Evolutionary conservation across 2,329 filamentous ascomycete genomes (phyloP).

Genomic region (Dothiorella sarmentorum): DNA sequence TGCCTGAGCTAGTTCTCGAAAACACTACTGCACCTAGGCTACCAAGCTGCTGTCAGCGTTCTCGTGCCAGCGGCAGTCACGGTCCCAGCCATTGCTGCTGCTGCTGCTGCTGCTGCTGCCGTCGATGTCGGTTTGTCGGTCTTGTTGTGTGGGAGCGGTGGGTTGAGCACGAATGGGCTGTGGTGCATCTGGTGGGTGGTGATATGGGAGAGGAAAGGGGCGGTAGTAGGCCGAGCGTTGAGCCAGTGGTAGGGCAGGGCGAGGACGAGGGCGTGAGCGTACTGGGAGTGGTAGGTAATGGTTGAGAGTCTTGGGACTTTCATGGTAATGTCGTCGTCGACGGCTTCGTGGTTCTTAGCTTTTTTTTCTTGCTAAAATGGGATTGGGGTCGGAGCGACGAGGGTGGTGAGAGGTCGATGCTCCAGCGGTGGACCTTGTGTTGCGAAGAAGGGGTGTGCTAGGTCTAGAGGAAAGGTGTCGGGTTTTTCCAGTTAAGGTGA

Average conservation of each 20-base stretch:
- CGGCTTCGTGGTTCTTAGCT: too few species aligned
- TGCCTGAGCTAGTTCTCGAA: slow-evolving; percentile 9
- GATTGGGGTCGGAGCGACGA: neutral
- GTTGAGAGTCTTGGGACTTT: neutral
- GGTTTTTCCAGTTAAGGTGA: neutral
- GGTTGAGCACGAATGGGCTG: neutral
- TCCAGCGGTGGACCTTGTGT: neutral
- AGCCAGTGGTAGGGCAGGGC: neutral
- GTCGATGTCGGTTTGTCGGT: neutral
- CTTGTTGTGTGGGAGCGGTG: neutral
- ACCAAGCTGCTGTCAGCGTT: too few species aligned
- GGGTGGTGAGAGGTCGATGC: slow-evolving; percentile 6
- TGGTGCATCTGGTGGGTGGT: neutral
- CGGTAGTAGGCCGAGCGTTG: neutral
- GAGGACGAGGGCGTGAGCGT: neutral
- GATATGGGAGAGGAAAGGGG: too few species aligned
- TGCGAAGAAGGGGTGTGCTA: neutral
- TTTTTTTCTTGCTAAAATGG: too few species aligned
- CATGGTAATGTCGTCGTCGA: neutral
- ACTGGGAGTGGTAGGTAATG: neutral
- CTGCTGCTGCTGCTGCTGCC: too few species aligned
- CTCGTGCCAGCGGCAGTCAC: too few species aligned
- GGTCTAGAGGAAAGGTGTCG: neutral
- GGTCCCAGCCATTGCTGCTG: neutral
- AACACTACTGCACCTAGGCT: too few species aligned